phyloP scores from a whole-genome alignment of 495 filamentous ascomycete genomes.

The Penicillium nucicola region DNA sequence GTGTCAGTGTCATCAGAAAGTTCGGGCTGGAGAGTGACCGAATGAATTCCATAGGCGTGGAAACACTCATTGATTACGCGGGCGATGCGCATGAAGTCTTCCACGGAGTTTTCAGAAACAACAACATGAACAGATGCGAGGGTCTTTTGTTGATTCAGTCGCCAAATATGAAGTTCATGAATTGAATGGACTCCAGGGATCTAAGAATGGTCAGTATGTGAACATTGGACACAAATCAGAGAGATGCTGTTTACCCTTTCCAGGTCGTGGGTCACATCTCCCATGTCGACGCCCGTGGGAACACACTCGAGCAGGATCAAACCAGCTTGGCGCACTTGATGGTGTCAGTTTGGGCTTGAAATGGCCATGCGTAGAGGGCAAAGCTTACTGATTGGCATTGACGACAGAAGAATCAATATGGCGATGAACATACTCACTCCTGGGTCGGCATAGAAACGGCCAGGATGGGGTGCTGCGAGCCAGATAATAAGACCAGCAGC shows the following conservation, averaged over 20 bases:
- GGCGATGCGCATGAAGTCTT: slow-evolving; percentile 35
- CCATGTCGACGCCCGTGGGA: slow-evolving; percentile 68
- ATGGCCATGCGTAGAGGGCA: too few species aligned
- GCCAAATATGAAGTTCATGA: slow-evolving; percentile 54
- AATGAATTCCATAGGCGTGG: slow-evolving; percentile 52
- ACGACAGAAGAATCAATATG: slow-evolving; percentile 40
- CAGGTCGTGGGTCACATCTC: slow-evolving; percentile 74
- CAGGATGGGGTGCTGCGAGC: slow-evolving; percentile 30
- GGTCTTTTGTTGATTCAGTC: slow-evolving; percentile 47
- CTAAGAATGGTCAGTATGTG: slow-evolving; percentile 10
- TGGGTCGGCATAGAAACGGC: slow-evolving; percentile 48
- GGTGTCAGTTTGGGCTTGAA: slow-evolving; percentile 4
- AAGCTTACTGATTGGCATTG: slow-evolving; percentile 35
- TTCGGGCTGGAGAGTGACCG: slow-evolving; percentile 50
- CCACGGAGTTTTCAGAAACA: slow-evolving; percentile 33
- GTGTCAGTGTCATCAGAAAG: slow-evolving; percentile 8
- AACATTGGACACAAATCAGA: not conserved
- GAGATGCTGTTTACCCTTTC: slow-evolving; percentile 32
- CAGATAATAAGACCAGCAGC: slow-evolving; percentile 43
- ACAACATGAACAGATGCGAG: slow-evolving; percentile 50
- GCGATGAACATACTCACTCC: slow-evolving; percentile 45
- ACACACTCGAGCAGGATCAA: slow-evolving; percentile 79
- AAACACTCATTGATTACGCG: slow-evolving; percentile 47
- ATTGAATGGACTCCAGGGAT: slow-evolving; percentile 43
- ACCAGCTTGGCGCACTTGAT: slow-evolving; percentile 37